Percentiles rank a stretch among this genome's conserved stretches.
Conservation (phyloP, 2,329 filamentous ascomycete species). For the Neofusicoccum sp. region DNA sequence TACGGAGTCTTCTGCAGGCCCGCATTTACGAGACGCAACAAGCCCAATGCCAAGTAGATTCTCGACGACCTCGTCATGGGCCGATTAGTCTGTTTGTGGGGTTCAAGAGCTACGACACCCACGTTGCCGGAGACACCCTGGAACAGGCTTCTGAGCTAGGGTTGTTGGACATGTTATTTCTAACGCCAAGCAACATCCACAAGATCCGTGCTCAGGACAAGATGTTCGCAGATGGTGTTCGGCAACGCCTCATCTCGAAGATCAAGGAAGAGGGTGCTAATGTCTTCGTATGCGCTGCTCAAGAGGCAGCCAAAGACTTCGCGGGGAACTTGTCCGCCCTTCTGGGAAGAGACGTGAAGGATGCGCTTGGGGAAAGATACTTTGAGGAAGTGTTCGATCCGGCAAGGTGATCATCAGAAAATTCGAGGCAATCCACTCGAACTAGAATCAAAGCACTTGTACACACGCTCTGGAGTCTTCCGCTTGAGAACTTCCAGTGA, state of each 20-base stretch:
- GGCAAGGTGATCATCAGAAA: neutral
- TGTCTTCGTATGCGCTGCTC: constrained; percentile 16
- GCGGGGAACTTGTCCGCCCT: neutral
- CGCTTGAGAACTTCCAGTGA: too few relatives aligned
- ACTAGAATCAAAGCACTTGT: too few relatives aligned
- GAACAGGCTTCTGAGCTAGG: constrained; percentile 14
- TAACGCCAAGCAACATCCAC: constrained; percentile 22
- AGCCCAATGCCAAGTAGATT: neutral
- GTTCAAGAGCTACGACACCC: constrained; percentile 18
- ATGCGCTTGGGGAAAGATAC: constrained; percentile 8
- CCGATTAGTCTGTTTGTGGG: constrained; percentile 23
- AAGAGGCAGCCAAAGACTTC: constrained; percentile 4
- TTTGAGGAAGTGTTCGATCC: constrained; percentile 9
- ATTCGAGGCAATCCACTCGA: too few relatives aligned
- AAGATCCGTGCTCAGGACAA: constrained; percentile 23
- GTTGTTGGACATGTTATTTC: constrained; percentile 20
- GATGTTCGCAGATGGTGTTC: neutral
- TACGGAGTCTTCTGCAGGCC: constrained; percentile 22
- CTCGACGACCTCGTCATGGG: neutral
- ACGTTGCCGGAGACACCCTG: constrained; percentile 16
- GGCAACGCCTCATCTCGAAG: neutral
- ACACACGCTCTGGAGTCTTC: too few relatives aligned
- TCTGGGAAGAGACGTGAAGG: neutral
- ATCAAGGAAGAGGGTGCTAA: constrained; percentile 2
- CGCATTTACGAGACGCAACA: constrained; percentile 18